Base-by-base conservation (phyloP, 352 stramenopile species). In the Albugo laibachii region DNA sequence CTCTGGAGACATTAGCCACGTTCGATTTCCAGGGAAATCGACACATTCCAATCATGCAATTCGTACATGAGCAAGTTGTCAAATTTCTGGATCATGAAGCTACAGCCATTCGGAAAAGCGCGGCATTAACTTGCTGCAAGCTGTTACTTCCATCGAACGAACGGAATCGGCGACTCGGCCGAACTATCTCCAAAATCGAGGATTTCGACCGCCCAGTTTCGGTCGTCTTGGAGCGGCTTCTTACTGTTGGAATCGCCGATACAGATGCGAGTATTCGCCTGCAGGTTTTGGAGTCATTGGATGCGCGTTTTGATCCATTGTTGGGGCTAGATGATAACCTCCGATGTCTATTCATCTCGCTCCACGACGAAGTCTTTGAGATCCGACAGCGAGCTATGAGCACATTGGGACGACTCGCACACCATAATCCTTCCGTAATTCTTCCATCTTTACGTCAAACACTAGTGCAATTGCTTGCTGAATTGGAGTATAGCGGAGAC, bases 331-430 rank as follows among this genome's bases (percentile, higher is more conserved):
- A 84, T 41, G 79, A 88, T 43, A 92, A 89, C 47, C 54, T 92
- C 40, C 65, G 79, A 0, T 87, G 79, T 24, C 45, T 92, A 27
- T 92, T 92, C 54, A 92, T 92, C 54, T 76, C 79, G 8, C 45
- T 92, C 4, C 88, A 92, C 47, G 79, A 92, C 48, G 79, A 92
- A 42, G 58, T 84, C 10, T 86, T 92, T 47, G 80, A 83, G 27
- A 92, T 92, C 43, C 74, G 79, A n/a, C 67, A 87, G 57, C 85
- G 74, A 1, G 79, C 79, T 11, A 92, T 92, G 79, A 89, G 74
- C 55, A 92, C 74, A 42, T 62, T 92, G 14, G 79, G 79, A 35
- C 65, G 79, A 12, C 58, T 92, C n/a, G 87, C 76, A 24, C 72
- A 87, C 27, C 69, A 87, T 55, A 92, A 92, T 36, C 79, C 79